Evolutionary conservation across 805 yeast genomes (phyloP).

Genomic region (Lipomyces japonicus): DNA sequence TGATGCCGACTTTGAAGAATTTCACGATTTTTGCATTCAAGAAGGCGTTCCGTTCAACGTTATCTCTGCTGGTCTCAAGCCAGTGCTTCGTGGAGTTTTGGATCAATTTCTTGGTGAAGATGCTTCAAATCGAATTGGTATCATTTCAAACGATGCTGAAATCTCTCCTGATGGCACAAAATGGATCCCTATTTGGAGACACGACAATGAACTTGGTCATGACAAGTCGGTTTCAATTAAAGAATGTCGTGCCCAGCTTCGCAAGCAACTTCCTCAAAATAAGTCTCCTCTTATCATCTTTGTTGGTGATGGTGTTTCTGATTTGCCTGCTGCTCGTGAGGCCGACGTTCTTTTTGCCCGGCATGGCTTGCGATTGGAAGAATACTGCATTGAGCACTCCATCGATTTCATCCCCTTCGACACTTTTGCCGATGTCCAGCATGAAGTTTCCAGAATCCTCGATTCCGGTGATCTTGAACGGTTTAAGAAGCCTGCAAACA

Average conservation of each 20-base stretch:
- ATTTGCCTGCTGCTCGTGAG: slow-evolving; percentile 44
- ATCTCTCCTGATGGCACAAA: slow-evolving; percentile 38
- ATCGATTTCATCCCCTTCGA: slow-evolving; percentile 44
- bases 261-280: slow-evolving; percentile 28
- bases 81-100: slow-evolving; percentile 42
- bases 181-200: slow-evolving; percentile 45
- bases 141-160: slow-evolving; percentile 43
- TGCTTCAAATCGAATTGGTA: slow-evolving; percentile 38
- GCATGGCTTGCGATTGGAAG: slow-evolving; percentile 42
- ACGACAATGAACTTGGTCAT: slow-evolving; percentile 44
- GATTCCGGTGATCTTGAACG: slow-evolving; percentile 27
- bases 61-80: slow-evolving; percentile 45
- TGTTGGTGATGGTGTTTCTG: slow-evolving; percentile 57
- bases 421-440: slow-evolving; percentile 42
- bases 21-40: slow-evolving; percentile 39
- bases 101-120: slow-evolving; percentile 42
- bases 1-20: slow-evolving; percentile 41
- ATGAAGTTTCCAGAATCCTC: slow-evolving; percentile 32
- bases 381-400: slow-evolving; percentile 41
- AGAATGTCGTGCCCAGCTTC: slow-evolving; percentile 36
- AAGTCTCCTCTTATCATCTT: slow-evolving; percentile 46
- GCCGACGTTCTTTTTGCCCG: slow-evolving; percentile 46
- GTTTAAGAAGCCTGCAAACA: slow-evolving; percentile 24
- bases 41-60: slow-evolving; percentile 43
- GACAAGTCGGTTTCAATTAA: slow-evolving; percentile 43